phyloP scores from a whole-genome alignment of 345 rosid genomes.

The Bruguiera parviflora region DNA sequence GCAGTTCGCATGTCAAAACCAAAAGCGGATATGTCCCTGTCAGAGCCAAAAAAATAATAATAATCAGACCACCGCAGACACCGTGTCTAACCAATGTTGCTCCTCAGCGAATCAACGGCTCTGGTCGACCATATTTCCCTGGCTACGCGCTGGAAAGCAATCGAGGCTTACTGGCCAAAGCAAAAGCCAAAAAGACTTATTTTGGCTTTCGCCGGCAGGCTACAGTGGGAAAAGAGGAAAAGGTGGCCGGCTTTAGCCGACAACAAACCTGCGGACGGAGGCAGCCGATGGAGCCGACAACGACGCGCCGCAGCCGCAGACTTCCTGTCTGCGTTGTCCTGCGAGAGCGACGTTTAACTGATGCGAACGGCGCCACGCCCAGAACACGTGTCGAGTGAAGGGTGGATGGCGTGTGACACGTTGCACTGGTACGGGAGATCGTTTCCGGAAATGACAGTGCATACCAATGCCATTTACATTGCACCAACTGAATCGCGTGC shows the following conservation, averaged over 20 bases:
- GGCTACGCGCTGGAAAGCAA: background rate
- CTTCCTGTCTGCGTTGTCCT: conserved; percentile 33
- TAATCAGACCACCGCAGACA: background rate
- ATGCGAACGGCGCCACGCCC: background rate
- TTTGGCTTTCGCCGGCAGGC: background rate
- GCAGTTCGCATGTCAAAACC: background rate
- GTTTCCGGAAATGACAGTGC: conserved; percentile 29
- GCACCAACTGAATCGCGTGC: no score
- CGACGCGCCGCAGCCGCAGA: conserved; percentile 58
- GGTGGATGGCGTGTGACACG: conserved; percentile 3
- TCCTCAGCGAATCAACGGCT: background rate
- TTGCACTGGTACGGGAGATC: conserved; percentile 10
- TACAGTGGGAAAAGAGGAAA: conserved; percentile 1
- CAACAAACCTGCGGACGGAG: conserved; percentile 27
- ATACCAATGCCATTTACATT: conserved; percentile 20
- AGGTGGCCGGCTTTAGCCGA: conserved; percentile 24
- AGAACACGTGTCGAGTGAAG: conserved; percentile 2
- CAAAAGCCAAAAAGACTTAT: background rate
- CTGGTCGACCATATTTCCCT: background rate
- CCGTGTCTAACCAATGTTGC: background rate
- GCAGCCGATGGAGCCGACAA: conserved; percentile 41
- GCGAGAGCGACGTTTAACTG: conserved; percentile 45
- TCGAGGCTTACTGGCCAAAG: background rate
- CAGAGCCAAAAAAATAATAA: conserved; percentile 4
- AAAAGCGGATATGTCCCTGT: conserved; percentile 11